Evolutionary conservation across 116 monocot species (phyloP).

Genomic region (Zostera marina): DNA sequence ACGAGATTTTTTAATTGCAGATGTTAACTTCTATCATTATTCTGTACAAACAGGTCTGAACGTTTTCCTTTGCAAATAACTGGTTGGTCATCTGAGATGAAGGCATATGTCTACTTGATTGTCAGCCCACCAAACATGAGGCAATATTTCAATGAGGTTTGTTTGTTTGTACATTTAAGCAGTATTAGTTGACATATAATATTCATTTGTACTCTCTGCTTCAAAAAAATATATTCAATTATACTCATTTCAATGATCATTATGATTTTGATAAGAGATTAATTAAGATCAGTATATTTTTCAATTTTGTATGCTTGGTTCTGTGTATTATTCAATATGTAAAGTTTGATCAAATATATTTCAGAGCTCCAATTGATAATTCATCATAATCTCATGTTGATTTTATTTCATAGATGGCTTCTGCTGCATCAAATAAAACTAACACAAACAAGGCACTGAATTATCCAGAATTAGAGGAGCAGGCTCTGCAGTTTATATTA

Average conservation of each 20-base stretch:
- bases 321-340: too few species aligned
- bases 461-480: constrained; percentile 70
- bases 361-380: too few species aligned
- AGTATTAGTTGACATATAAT: not conserved
- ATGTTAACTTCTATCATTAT: constrained; percentile 1
- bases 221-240: not conserved
- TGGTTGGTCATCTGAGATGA: constrained; percentile 82
- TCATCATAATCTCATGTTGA: not conserved
- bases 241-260: too few species aligned
- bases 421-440: constrained; percentile 43
- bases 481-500: constrained; percentile 67
- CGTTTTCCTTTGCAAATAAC: constrained; percentile 77
- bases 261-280: too few species aligned
- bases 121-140: constrained; percentile 72
- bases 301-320: too few species aligned
- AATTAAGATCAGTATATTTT: too few species aligned
- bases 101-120: constrained; percentile 81
- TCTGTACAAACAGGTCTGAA: constrained; percentile 35
- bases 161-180: constrained; percentile 11
- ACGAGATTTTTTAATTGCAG: constrained; percentile 1
- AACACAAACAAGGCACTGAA: constrained; percentile 17
- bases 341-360: too few species aligned
- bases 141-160: constrained; percentile 53
- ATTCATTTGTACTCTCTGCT: not conserved
- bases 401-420: constrained; percentile 53